Conservation (phyloP, 257 asterid species). For the Phtheirospermum japonicum region DNA sequence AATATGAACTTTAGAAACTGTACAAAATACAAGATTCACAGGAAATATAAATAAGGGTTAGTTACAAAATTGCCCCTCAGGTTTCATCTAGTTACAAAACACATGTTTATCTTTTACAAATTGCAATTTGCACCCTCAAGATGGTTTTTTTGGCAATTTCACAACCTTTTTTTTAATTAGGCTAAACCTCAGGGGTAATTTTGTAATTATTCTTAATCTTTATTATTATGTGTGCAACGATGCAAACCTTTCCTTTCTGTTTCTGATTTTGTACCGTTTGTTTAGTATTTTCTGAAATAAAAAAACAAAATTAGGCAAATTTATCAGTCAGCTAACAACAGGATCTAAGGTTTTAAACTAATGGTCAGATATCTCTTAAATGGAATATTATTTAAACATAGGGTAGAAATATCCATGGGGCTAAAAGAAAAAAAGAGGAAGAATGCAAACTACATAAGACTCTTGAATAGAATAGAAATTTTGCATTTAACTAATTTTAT, state of each 20-base stretch:
- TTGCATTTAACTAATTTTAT: not conserved
- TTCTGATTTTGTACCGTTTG: conserved; percentile 33
- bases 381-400: not conserved
- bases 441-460: not conserved
- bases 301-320: too few relatives aligned
- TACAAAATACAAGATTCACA: conserved; percentile 8
- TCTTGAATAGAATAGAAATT: not conserved
- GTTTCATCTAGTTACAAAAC: conserved; percentile 1
- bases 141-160: not conserved
- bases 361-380: not conserved
- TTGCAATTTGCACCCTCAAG: not conserved
- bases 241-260: conserved; percentile 54
- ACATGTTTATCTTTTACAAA: not conserved
- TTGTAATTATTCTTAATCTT: conserved; percentile 12
- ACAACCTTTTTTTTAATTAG: not conserved
- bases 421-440: conserved; percentile 3
- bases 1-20: conserved; percentile 30
- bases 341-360: conserved; percentile 1
- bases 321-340: conserved; percentile 19
- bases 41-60: conserved; percentile 21
- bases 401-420: conserved; percentile 7
- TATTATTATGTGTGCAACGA: conserved; percentile 26
- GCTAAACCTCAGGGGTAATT: not conserved
- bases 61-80: not conserved
- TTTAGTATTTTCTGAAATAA: conserved; percentile 49